A percentile compares a stretch with the other conserved stretches of the same genome.
Evolutionary conservation across 371 early-diverging fungal species (phyloP).

Genomic region (Chytridium lagenaria): DNA sequence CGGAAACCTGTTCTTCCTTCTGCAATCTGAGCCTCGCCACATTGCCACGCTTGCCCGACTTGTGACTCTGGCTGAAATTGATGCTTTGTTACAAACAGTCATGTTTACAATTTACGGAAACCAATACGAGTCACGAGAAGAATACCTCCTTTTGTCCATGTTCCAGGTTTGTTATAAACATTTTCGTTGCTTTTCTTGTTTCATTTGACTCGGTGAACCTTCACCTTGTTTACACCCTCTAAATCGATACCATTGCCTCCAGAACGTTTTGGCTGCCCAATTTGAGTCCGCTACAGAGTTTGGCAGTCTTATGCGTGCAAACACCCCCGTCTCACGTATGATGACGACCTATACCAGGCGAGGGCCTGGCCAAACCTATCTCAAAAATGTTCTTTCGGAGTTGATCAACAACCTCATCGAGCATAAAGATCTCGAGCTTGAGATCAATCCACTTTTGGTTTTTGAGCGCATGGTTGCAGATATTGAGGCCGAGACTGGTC

Average conservation of each 20-base stretch:
- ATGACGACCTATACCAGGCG: conserved; percentile 93
- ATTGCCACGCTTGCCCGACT: conserved; percentile 85
- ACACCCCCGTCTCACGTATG: conserved; percentile 95
- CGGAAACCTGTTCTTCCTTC: conserved; percentile 91
- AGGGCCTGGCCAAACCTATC: conserved; percentile 91
- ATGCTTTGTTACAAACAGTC: conserved; percentile 90
- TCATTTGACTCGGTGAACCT: too few relatives aligned
- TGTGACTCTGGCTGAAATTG: conserved; percentile 88
- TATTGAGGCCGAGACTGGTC: conserved; percentile 68
- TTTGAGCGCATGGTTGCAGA: conserved; percentile 85
- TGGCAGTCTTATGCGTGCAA: conserved; percentile 86
- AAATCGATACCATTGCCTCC: not conserved
- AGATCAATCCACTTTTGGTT: conserved; percentile 89
- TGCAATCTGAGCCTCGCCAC: conserved; percentile 92
- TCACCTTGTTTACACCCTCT: too few relatives aligned
- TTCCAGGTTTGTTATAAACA: conserved; percentile 75
- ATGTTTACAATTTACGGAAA: conserved; percentile 97
- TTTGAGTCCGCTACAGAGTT: conserved; percentile 90
- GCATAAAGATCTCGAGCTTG: conserved; percentile 77
- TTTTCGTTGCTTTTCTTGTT: not conserved
- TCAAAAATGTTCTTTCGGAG: conserved; percentile 85
- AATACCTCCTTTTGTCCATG: conserved; percentile 92
- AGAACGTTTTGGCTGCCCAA: conserved; percentile 87
- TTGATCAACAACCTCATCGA: conserved; percentile 80
- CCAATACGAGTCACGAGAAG: conserved; percentile 95